Evolutionary conservation across 495 filamentous ascomycete genomes (phyloP), one percentile per base, ranked within the genome.

Genomic region (Parachaetomium inaequale): DNA sequence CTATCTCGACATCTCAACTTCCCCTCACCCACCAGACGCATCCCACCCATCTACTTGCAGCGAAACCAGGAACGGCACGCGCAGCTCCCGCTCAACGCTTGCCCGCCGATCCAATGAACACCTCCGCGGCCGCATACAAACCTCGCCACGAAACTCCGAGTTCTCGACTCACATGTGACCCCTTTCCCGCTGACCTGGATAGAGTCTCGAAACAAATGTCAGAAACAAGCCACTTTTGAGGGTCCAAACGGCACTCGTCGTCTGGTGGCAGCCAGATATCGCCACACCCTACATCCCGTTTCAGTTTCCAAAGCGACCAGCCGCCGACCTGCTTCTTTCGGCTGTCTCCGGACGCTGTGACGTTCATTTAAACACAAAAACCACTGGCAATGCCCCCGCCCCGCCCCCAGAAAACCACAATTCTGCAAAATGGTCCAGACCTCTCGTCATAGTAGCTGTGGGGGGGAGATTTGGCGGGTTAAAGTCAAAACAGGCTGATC

Each of bases 401-500:
- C 26, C 43, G 32, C 11, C 32, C 11, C 11, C 42, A 46, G 19
- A 46, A 58, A 58, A 19, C 5, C 26, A 31, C 10, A 52, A 12
- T 2, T 49, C 10, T 17, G 43, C 43, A 46, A 25, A 28, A 26
- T 32, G 11, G 23, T 26, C 31, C 21, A 59, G 29, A 14, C 40
- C 17, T 26, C 1, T 19, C 4, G 38, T n/a, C 15, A 11, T 17
- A 56, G 19, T 3, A 23, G 6, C 10, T 57, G 55, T 40, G 59
- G 62, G 36, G 51, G 52, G 59, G 43, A 61, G 32, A 56, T 61
- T 47, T 63, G 31, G 43, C 63, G 63, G 68, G 66, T 53, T 66
- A 70, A 70, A 70, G 64, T 21, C 45, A 40, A 57, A 69, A 69
- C 66, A 69, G 66, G 57, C 66, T 66, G 63, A 40, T 62, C 28